Conservation (phyloP, 1,284 basidiomycete species). For the Chondrostereum purpureum region DNA sequence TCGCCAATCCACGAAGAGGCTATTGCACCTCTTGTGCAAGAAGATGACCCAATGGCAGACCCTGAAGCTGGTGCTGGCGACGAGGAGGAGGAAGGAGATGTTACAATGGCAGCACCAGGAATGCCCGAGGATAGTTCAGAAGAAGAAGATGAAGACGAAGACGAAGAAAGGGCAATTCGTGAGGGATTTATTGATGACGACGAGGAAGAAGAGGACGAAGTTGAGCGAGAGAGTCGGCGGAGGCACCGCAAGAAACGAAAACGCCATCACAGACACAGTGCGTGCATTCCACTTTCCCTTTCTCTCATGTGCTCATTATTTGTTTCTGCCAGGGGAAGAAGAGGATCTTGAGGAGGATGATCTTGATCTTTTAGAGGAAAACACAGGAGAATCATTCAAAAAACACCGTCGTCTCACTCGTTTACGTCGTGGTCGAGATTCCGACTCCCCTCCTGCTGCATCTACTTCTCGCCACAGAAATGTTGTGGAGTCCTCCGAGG, state of each 20-base stretch:
- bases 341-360: constrained; percentile 94
- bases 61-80: constrained; percentile 41
- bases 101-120: constrained; percentile 35
- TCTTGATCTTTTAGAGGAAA: constrained; percentile 90
- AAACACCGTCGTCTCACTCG: constrained; percentile 57
- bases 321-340: constrained; percentile 39
- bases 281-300: constrained; percentile 20
- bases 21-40: constrained; percentile 21
- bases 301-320: constrained; percentile 13
- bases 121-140: constrained; percentile 79
- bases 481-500: constrained; percentile 64
- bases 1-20: constrained; percentile 35
- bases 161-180: constrained; percentile 66
- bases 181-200: constrained; percentile 87
- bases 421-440: constrained; percentile 67
- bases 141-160: constrained; percentile 78
- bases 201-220: constrained; percentile 66
- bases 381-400: constrained; percentile 74
- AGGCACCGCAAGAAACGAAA: constrained; percentile 60
- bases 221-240: constrained; percentile 50
- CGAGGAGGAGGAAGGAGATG: constrained; percentile 47
- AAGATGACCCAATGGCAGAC: constrained; percentile 55
- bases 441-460: constrained; percentile 56
- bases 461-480: constrained; percentile 53
- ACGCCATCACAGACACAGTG: constrained; percentile 60